Conservation (phyloP, 805 yeast species). For the Torulaspora franciscae region DNA sequence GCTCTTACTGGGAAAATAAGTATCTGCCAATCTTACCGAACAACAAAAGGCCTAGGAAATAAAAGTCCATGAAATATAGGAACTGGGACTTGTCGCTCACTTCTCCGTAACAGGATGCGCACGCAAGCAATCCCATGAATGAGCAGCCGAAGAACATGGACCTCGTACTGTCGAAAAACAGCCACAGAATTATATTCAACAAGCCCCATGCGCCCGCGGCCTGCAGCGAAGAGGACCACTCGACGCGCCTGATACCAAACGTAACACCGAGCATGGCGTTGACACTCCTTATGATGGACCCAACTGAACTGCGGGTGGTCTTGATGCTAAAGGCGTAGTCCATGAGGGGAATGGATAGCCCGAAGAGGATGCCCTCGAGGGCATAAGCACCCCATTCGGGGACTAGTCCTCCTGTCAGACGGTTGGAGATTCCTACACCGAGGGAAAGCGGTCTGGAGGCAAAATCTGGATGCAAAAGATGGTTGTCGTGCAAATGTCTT, state of each 20-base stretch:
- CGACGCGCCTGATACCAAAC: constrained; percentile 62
- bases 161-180: constrained; percentile 54
- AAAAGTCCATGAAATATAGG: constrained; percentile 43
- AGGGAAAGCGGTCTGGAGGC: constrained; percentile 42
- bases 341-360: constrained; percentile 47
- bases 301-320: constrained; percentile 12
- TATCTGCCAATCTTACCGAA: constrained; percentile 68
- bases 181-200: constrained; percentile 63
- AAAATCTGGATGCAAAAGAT: constrained; percentile 40
- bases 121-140: constrained; percentile 25
- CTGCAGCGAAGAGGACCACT: constrained; percentile 64
- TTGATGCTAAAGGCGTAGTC: constrained; percentile 26
- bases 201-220: constrained; percentile 60
- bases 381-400: constrained; percentile 36
- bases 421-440: constrained; percentile 30
- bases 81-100: constrained; percentile 22
- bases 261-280: constrained; percentile 67
- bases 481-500: constrained; percentile 48
- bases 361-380: constrained; percentile 55
- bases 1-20: constrained; percentile 32
- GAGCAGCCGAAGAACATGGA: constrained; percentile 45
- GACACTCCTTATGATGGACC: constrained; percentile 24
- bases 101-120: constrained; percentile 22
- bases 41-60: constrained; percentile 58
- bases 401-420: constrained; percentile 15